These are phyloP conservation scores for Boletus huronensis DNA, from an alignment of 768 basidiomycete genomes.

Conservation along the genomic window DNA sequence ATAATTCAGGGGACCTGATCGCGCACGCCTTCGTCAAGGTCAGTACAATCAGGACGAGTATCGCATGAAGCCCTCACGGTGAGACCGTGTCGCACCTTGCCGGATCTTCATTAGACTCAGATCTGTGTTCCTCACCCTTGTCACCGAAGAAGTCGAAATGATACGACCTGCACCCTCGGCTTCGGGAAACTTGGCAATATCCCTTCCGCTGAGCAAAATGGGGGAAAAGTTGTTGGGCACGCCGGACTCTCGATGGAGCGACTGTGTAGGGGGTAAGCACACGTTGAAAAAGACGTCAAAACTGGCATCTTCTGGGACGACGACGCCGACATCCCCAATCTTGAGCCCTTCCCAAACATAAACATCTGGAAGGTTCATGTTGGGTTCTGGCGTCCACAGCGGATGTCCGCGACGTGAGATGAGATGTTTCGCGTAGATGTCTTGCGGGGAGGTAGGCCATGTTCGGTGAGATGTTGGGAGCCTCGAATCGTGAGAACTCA, in stretches of 20 bases:
- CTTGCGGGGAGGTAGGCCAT: constrained; percentile 11
- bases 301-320: constrained; percentile 29
- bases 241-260: constrained; percentile 4
- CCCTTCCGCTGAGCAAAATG: constrained; percentile 12
- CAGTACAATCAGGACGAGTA: not conserved
- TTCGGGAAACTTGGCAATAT: constrained; percentile 6
- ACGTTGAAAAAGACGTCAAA: constrained; percentile 39
- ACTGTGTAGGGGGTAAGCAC: constrained; percentile 28
- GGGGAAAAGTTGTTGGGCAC: constrained; percentile 29
- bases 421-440: constrained; percentile 17
- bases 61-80: no score
- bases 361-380: constrained; percentile 17
- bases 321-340: constrained; percentile 36
- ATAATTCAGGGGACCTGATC: constrained; percentile 3
- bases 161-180: constrained; percentile 10
- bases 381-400: constrained; percentile 32
- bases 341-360: constrained; percentile 27
- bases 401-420: constrained; percentile 29
- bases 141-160: constrained; percentile 11
- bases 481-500: not conserved
- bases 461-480: not conserved
- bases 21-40: not conserved
- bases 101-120: not conserved
- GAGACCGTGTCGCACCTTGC: not conserved
- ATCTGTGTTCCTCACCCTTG: not conserved